Base-by-base conservation (phyloP, 495 filamentous ascomycete species). In the Aspergillus cavernicola region DNA sequence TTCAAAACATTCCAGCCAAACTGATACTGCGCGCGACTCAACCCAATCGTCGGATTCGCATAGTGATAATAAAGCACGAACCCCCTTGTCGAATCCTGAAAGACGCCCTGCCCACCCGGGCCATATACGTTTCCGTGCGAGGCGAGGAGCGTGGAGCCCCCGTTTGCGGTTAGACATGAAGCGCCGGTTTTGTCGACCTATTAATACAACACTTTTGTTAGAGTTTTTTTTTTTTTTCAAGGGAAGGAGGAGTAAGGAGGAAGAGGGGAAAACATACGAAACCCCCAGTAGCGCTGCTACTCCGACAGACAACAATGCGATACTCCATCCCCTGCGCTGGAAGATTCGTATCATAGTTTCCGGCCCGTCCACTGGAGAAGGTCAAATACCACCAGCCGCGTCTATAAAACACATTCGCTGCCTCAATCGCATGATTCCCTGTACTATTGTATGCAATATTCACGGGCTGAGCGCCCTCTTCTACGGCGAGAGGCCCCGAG, bases 11-110 rank as follows among this genome's bases (percentile, higher is more conserved):
- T 88, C 77, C 80, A 84, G 5, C 84, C 83, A 57, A 86, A 85
- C 56, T 67, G 66, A 65, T 86, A 84, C 49, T 85, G 79, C 20
- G 26, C 31, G 16, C 47, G 46, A 0, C 66, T 72, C 48, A 79
- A 80, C 0, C 84, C 84, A 43, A 82, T 72, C 13, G 63, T 67
- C 5, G 77, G 85, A 55, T 82, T 70, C 22, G 79, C 61, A 50
- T 87, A 88, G 63, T 89, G 85, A 61, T 89, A 89, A 61, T 88
- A 88, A n/a, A 89, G 72, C 6, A 88, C 74, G 23, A 76, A 62
- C 0, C 75, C 74, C 6, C 70, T 59, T n/a, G 62, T 57, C 4
- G 65, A 63, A 61, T 80, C 77, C 31, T 66, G 66, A 32, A 75
- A 62, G 10, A 81, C 64, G 28, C 76, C 79, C 59, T 86, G 82